phyloP scores from a whole-genome alignment of 2,329 filamentous ascomycete genomes.

The Fusarium coffeatum region DNA sequence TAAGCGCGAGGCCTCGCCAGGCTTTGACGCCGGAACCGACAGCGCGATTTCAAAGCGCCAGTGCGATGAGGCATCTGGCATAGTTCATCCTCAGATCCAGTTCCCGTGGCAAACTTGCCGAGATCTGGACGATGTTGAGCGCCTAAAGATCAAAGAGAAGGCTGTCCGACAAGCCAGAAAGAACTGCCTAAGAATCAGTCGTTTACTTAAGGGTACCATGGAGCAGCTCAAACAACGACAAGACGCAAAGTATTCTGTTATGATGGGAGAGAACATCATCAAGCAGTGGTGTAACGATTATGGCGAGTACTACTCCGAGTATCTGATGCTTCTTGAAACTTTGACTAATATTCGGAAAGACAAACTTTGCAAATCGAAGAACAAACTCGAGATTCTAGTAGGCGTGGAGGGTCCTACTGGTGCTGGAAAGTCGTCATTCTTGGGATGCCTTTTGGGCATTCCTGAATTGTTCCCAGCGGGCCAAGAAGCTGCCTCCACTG shows the following conservation, averaged over 20 bases:
- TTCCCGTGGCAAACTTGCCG: slow-evolving; percentile 10
- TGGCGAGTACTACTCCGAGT: not conserved
- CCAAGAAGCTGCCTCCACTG: slow-evolving; percentile 47
- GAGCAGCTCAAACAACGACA: not conserved
- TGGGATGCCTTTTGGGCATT: not conserved
- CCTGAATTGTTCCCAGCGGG: slow-evolving; percentile 48
- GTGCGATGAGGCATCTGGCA: not conserved
- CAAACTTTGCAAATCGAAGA: not conserved
- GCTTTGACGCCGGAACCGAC: accelerated
- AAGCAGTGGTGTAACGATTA: slow-evolving; percentile 3
- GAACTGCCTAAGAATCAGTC: not conserved
- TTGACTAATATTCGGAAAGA: not conserved
- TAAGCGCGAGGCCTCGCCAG: not conserved
- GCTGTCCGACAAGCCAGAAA: slow-evolving; percentile 1
- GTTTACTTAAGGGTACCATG: not conserved
- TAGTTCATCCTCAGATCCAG: too few species aligned
- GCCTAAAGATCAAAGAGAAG: slow-evolving; percentile 15
- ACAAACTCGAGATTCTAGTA: not conserved
- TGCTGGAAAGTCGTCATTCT: slow-evolving; percentile 30
- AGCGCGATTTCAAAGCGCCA: not conserved
- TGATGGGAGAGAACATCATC: slow-evolving; percentile 11
- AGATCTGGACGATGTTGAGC: not conserved
- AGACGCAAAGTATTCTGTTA: not conserved
- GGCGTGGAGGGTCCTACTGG: slow-evolving; percentile 34
- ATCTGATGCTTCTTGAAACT: too few species aligned